These are phyloP conservation scores for Isatis lusitanica DNA, from an alignment of 441 rosid genomes.

Conservation along the genomic window DNA sequence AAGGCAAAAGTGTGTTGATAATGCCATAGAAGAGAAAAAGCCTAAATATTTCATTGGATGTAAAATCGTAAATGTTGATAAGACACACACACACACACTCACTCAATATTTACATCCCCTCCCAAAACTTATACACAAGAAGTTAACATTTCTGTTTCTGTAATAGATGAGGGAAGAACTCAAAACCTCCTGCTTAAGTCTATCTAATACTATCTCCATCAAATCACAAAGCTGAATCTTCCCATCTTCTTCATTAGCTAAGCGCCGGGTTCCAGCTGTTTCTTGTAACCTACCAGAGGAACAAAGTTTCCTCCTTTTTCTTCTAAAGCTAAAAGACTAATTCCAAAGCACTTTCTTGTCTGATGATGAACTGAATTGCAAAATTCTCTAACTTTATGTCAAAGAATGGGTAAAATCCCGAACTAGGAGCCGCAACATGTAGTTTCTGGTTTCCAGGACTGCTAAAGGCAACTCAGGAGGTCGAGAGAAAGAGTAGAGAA, in stretches of 20 bases:
- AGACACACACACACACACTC: conserved; percentile 1
- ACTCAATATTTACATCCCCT: conserved; percentile 28
- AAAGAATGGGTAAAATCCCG: not conserved
- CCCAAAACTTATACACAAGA: conserved; percentile 28
- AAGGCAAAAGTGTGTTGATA: not conserved
- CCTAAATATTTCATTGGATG: conserved; percentile 26
- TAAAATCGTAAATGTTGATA: conserved; percentile 20
- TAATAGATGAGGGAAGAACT: conserved; percentile 14
- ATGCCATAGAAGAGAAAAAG: not conserved
- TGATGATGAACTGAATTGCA: conserved; percentile 14
- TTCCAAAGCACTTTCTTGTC: conserved; percentile 17
- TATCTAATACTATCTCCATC: conserved; percentile 27
- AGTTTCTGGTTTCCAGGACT: conserved; percentile 10
- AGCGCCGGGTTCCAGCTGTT: conserved; percentile 5
- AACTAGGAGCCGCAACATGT: conserved; percentile 12
- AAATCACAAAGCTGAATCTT: conserved; percentile 21
- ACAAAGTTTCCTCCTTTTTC: conserved; percentile 26
- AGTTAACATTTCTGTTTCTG: conserved; percentile 23
- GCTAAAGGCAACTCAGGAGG: conserved; percentile 18
- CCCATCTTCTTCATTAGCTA: conserved; percentile 1
- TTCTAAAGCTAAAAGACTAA: conserved; percentile 28
- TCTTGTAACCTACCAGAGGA: conserved; percentile 16
- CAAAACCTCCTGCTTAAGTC: conserved; percentile 22
- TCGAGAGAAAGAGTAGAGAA: not conserved
- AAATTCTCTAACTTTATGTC: conserved; percentile 4